These are phyloP conservation scores for Ephemerocybe angulata DNA, from an alignment of 768 basidiomycete genomes.

Conservation along the genomic window DNA sequence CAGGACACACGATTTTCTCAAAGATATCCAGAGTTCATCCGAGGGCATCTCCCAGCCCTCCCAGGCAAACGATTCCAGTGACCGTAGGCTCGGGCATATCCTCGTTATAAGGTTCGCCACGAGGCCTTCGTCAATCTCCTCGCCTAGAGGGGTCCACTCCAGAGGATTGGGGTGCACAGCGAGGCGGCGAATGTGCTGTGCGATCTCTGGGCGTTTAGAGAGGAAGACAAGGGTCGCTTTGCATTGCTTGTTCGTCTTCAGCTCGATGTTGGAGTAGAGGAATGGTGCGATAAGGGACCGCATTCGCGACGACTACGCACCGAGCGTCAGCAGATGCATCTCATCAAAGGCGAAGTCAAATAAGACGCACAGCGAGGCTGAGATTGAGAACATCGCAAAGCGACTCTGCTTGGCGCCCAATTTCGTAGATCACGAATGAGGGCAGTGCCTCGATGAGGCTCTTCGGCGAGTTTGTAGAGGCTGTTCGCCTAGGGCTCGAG, in stretches of 20 bases:
- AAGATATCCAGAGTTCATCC: constrained; percentile 31
- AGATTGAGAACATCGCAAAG: constrained; percentile 27
- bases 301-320: constrained; percentile 26
- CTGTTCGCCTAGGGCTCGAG: too few species aligned
- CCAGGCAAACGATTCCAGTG: constrained; percentile 33
- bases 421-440: constrained; percentile 21
- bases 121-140: constrained; percentile 28
- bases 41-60: constrained; percentile 36
- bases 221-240: constrained; percentile 44
- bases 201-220: constrained; percentile 30
- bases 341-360: not conserved
- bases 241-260: constrained; percentile 32
- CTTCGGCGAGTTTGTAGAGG: not conserved
- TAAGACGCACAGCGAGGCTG: constrained; percentile 18
- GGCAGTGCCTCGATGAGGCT: constrained; percentile 15
- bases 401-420: constrained; percentile 21
- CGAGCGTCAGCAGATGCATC: not conserved
- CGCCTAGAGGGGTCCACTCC: constrained; percentile 31
- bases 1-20: constrained; percentile 27
- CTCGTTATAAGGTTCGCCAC: constrained; percentile 27
- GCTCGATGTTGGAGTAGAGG: constrained; percentile 33
- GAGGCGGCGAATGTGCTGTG: constrained; percentile 26
- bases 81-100: constrained; percentile 20
- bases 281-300: constrained; percentile 23
- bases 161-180: constrained; percentile 30